Conservation (phyloP, 768 basidiomycete species). For the Gymnopilus dilepis region DNA sequence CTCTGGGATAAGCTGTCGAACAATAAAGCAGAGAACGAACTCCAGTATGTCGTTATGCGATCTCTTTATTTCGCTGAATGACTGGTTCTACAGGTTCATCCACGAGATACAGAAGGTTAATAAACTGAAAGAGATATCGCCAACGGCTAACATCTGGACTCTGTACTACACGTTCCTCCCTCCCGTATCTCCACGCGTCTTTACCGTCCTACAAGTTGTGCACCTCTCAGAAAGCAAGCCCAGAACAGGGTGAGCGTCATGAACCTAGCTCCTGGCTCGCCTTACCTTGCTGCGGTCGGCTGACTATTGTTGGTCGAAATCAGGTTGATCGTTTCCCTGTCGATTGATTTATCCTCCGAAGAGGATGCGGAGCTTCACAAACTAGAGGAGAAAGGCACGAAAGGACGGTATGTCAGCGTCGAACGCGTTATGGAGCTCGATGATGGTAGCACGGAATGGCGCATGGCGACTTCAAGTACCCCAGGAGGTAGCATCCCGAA, state of each 20-base stretch:
- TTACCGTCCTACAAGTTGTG: conserved; percentile 74
- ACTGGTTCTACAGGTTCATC: conserved; percentile 60
- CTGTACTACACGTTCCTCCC: conserved; percentile 75
- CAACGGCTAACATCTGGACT: conserved; percentile 71
- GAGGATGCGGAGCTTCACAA: conserved; percentile 60
- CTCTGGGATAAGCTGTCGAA: conserved; percentile 72
- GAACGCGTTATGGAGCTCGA: conserved; percentile 69
- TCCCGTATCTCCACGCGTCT: conserved; percentile 74
- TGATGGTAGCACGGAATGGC: conserved; percentile 73
- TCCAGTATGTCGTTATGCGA: conserved; percentile 51
- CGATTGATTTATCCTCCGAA: conserved; percentile 62
- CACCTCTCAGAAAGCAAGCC: conserved; percentile 55
- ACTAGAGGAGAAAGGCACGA: conserved; percentile 62
- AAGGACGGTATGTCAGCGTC: conserved; percentile 72
- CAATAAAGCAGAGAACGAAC: conserved; percentile 73
- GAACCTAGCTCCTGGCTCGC: conserved; percentile 19
- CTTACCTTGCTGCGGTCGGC: conserved; percentile 21
- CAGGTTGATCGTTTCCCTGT: conserved; percentile 65
- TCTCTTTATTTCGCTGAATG: background rate
- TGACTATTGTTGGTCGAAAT: background rate
- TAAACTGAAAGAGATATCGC: conserved; percentile 65
- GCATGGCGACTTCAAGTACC: conserved; percentile 79
- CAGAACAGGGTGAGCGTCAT: conserved; percentile 60
- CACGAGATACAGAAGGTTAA: conserved; percentile 66
- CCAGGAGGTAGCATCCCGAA: conserved; percentile 73